These are phyloP conservation scores for Trichoderma sp. DNA, from an alignment of 2,329 filamentous ascomycete species.

Conservation along the genomic window DNA sequence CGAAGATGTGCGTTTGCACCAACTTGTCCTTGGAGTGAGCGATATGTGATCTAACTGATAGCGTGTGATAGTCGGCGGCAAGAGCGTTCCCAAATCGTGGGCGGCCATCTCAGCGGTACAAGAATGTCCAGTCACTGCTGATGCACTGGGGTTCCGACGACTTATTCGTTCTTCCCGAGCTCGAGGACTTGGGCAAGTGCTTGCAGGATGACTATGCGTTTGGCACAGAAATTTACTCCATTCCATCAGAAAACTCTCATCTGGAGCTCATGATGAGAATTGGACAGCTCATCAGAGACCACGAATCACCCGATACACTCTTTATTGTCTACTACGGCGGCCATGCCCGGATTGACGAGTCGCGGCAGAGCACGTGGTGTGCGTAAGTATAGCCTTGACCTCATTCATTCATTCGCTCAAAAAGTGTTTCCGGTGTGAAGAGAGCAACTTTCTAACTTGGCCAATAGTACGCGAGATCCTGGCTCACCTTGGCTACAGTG, in stretches of 20 bases:
- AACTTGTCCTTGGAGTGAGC: background rate
- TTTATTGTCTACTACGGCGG: slow-evolving; percentile 64
- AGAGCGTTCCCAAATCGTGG: slow-evolving; percentile 62
- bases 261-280: slow-evolving; percentile 62
- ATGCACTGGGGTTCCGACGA: slow-evolving; percentile 63
- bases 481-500: slow-evolving; percentile 61
- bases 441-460: background rate
- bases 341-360: slow-evolving; percentile 63
- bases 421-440: background rate
- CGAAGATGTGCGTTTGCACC: slow-evolving; percentile 52
- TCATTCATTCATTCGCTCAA: background rate
- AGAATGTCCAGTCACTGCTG: slow-evolving; percentile 58
- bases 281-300: slow-evolving; percentile 59
- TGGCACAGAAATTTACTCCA: slow-evolving; percentile 61
- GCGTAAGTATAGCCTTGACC: slow-evolving; percentile 48
- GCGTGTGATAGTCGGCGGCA: slow-evolving; percentile 51
- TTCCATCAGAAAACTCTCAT: slow-evolving; percentile 62
- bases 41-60: slow-evolving; percentile 3
- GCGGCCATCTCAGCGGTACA: slow-evolving; percentile 57
- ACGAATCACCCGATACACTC: slow-evolving; percentile 59
- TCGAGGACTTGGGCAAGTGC: slow-evolving; percentile 60
- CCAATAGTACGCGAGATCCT: slow-evolving; percentile 51
- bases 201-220: slow-evolving; percentile 60
- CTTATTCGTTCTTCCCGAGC: slow-evolving; percentile 60
- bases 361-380: slow-evolving; percentile 64